Evolutionary conservation across 345 rosid species (phyloP).

Genomic region (Brassica carinata): DNA sequence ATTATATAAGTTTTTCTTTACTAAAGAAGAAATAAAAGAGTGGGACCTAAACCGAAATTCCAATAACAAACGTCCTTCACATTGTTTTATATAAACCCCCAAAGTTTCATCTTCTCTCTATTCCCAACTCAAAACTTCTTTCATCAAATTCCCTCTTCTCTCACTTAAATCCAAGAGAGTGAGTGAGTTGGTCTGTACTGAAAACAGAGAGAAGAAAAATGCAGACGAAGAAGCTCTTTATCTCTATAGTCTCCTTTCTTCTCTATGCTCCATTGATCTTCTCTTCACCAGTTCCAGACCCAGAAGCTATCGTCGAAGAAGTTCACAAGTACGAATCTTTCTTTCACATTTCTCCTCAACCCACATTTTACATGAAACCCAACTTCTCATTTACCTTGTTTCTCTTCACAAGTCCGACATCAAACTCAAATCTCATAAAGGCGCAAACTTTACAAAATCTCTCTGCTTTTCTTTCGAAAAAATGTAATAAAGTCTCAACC

Average conservation of each 20-base stretch:
- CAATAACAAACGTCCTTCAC: slow-evolving; percentile 16
- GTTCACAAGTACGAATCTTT: slow-evolving; percentile 58
- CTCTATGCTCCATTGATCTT: slow-evolving; percentile 40
- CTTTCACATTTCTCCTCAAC: neutral
- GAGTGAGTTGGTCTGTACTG: neutral
- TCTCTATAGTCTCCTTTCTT: slow-evolving; percentile 42
- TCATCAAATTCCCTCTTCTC: slow-evolving; percentile 27
- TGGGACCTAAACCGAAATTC: slow-evolving; percentile 37
- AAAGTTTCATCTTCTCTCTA: slow-evolving; percentile 12
- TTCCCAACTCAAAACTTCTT: slow-evolving; percentile 21
- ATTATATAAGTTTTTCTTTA: neutral
- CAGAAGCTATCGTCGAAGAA: slow-evolving; percentile 59
- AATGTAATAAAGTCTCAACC: neutral
- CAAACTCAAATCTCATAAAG: neutral
- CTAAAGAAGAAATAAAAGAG: slow-evolving; percentile 12
- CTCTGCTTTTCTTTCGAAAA: slow-evolving; percentile 3
- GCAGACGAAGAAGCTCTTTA: slow-evolving; percentile 33
- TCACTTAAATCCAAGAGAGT: slow-evolving; percentile 11
- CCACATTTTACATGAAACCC: slow-evolving; percentile 2
- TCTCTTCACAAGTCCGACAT: neutral
- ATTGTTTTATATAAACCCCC: slow-evolving; percentile 37
- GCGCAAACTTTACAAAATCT: slow-evolving; percentile 5
- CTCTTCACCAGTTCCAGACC: slow-evolving; percentile 63
- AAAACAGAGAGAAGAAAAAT: slow-evolving; percentile 5
- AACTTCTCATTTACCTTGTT: neutral